Evolutionary conservation across 2,329 filamentous ascomycete species (phyloP).

Genomic region (Leptographium procerum): DNA sequence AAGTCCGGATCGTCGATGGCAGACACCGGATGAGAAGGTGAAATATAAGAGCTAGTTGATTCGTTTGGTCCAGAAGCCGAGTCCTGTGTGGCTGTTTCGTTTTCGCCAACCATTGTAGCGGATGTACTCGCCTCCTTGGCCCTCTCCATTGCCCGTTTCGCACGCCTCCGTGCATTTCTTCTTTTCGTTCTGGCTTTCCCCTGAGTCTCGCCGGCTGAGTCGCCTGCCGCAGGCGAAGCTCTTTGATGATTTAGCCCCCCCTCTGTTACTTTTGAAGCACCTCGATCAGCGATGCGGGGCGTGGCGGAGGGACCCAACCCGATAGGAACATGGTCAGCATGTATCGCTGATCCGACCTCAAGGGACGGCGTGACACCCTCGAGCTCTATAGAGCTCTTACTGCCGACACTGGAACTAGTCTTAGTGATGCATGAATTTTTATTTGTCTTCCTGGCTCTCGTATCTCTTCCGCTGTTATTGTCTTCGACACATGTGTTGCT

Average conservation of each 20-base stretch:
- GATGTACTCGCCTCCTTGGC: background rate
- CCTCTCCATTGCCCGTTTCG: conserved; percentile 18
- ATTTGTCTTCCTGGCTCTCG: background rate
- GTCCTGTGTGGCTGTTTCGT: background rate
- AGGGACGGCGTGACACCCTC: background rate
- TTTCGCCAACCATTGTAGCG: background rate
- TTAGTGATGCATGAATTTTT: background rate
- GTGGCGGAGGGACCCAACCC: background rate
- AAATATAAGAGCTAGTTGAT: no score
- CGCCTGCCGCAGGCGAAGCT: background rate
- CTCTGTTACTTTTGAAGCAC: background rate
- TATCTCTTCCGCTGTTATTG: background rate
- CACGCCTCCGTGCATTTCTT: conserved; percentile 38
- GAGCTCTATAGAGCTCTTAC: background rate
- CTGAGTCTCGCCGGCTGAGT: background rate
- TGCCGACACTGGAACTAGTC: background rate
- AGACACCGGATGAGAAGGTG: background rate
- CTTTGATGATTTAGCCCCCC: background rate
- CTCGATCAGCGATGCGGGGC: background rate
- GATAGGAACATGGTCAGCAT: background rate
- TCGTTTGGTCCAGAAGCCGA: background rate
- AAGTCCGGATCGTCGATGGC: background rate
- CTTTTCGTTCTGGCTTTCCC: conserved; percentile 33
- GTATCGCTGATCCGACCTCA: background rate
- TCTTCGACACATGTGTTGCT: conserved; percentile 4